Base-by-base conservation (phyloP, 805 yeast genomes). In the Starmerella lactis-condensi region DNA sequence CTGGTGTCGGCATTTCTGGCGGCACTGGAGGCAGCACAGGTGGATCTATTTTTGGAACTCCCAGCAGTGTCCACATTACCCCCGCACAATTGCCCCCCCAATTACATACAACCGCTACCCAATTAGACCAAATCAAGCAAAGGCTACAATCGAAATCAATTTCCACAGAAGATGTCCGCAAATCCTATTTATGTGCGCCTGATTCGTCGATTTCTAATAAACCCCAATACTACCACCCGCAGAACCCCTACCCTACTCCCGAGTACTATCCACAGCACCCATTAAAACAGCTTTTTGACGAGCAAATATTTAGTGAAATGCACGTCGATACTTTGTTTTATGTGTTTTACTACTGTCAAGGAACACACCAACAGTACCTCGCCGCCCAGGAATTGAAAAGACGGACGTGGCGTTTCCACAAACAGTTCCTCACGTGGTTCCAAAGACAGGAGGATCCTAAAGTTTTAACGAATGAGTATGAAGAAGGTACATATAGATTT, bases 221-320 rank as follows among this genome's bases (percentile, higher is more conserved):
- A 43, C 93, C 95, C 12, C 67, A 74, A 38, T 65, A 67, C 50
- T 72, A 81, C 50, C 67, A 65, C 29, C 85, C 95, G 5, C 64
- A 67, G 15, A 69, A 72, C 42, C 91, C 91, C 32, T 91, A 76
- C 48, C 93, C 94, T 17, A 79, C 93, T 6, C 78, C 89, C 23
- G 67, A 76, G 15, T 78, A 74, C 53, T 89, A 79, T 55, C 98
- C 98, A 2, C 79, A 72, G 48, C 89, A 76, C 38, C 83, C 83
- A 20, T 41, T 61, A 17, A 50, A 59, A 12, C 52, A 59, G 23
- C 45, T 60, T 33, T 74, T 70, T 30, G 69, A 72, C 39, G 61
- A 71, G 11, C 59, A 61, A 32, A 53, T 76, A 25, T 61, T 78
- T 54, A 59, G 65, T 17, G 79, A 75, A 45, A 67, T 85, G 45